phyloP scores from a whole-genome alignment of 2,329 filamentous ascomycete genomes.

The Trichoderma oligosporum region DNA sequence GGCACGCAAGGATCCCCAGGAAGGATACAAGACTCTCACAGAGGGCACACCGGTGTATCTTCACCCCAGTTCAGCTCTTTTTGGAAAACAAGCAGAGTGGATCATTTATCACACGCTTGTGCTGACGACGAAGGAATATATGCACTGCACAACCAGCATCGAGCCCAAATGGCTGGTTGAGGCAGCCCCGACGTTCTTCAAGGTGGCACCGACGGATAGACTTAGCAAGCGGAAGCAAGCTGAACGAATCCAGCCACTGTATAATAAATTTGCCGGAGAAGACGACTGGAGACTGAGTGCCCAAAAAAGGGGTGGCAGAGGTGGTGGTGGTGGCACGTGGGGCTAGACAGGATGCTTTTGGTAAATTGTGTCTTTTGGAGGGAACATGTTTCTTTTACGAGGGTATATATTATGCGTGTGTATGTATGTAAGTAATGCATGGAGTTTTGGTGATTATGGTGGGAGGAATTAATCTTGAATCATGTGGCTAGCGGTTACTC shows the following conservation, averaged over 20 bases:
- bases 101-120: conserved; percentile 91
- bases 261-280: conserved; percentile 86
- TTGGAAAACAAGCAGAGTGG: conserved; percentile 94
- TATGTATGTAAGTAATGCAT: neutral
- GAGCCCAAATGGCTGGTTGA: conserved; percentile 94
- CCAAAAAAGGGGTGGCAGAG: conserved; percentile 78
- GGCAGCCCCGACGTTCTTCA: conserved; percentile 98
- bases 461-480: neutral
- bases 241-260: conserved; percentile 90
- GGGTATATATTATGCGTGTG: neutral
- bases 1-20: conserved; percentile 89
- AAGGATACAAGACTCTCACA: conserved; percentile 96
- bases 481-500: neutral
- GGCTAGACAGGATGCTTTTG: conserved; percentile 47
- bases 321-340: conserved; percentile 88
- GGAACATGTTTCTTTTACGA: neutral
- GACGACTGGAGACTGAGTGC: conserved; percentile 94
- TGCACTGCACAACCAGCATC: conserved; percentile 90
- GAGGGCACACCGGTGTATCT: conserved; percentile 94
- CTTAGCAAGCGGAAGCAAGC: conserved; percentile 89
- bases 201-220: conserved; percentile 82
- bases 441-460: neutral
- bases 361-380: neutral
- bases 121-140: conserved; percentile 94
- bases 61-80: conserved; percentile 86